Conservation (phyloP, 257 asterid genomes). For the Gentiana straminea region DNA sequence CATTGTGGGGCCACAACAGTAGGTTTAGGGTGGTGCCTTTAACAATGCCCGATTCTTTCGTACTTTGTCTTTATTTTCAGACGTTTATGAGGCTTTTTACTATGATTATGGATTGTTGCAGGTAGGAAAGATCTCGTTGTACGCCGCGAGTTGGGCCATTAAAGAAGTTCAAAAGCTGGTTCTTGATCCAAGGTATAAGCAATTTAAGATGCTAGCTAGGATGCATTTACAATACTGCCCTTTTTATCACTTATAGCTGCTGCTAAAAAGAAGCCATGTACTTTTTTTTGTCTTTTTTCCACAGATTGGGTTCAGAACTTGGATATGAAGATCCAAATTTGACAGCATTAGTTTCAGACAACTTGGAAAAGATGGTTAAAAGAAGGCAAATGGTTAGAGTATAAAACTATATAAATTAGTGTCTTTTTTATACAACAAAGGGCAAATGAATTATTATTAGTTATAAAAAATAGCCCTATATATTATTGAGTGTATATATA, state of each 20-base stretch:
- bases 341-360: slow-evolving; percentile 54
- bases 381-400: slow-evolving; percentile 57
- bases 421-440: not conserved
- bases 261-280: too few relatives aligned
- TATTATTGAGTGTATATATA: slow-evolving; percentile 3
- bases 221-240: too few relatives aligned
- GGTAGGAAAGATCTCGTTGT: slow-evolving; percentile 90
- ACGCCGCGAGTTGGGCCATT: slow-evolving; percentile 92
- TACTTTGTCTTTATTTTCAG: too few relatives aligned
- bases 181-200: slow-evolving; percentile 86
- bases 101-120: slow-evolving; percentile 20
- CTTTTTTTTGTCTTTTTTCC: slow-evolving; percentile 18
- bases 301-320: slow-evolving; percentile 77
- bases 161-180: slow-evolving; percentile 95
- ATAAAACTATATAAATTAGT: slow-evolving; percentile 12
- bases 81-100: too few relatives aligned
- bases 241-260: too few relatives aligned
- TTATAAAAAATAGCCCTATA: not conserved
- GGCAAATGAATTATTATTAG: slow-evolving; percentile 1
- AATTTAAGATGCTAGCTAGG: slow-evolving; percentile 8
- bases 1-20: too few relatives aligned
- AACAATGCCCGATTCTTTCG: too few relatives aligned
- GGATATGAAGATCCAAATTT: slow-evolving; percentile 85
- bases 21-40: too few relatives aligned
- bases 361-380: slow-evolving; percentile 73